A percentile compares a stretch with the other conserved stretches of the same genome.
Conservation (phyloP, 2,329 filamentous ascomycete species). For the Cercospora sesami region DNA sequence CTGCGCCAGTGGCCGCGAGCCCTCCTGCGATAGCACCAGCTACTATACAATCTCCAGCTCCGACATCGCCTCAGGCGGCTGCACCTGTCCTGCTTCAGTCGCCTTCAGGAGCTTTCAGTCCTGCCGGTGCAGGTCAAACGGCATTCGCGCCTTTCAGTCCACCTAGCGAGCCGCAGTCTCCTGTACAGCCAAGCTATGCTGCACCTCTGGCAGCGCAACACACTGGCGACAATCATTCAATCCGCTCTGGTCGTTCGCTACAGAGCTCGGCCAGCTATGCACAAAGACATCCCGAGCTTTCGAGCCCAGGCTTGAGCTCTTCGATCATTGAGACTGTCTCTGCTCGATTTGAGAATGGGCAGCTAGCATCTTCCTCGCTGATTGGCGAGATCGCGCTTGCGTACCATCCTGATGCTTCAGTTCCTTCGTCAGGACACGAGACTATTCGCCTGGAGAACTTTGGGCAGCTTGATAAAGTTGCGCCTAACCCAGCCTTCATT, state of each 20-base stretch:
- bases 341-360: constrained; percentile 74
- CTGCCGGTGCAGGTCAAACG: constrained; percentile 24
- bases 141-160: constrained; percentile 37
- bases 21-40: constrained; percentile 4
- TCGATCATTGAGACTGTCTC: constrained; percentile 93
- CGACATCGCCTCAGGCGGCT: neutral
- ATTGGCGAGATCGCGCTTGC: constrained; percentile 86
- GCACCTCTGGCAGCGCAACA: constrained; percentile 54
- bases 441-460: constrained; percentile 87
- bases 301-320: constrained; percentile 75
- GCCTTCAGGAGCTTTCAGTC: constrained; percentile 26
- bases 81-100: constrained; percentile 22
- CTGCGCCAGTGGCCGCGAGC: neutral
- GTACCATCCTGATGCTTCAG: constrained; percentile 60
- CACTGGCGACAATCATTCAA: constrained; percentile 78
- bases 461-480: constrained; percentile 81
- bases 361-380: constrained; percentile 69
- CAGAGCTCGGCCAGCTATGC: constrained; percentile 59
- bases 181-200: constrained; percentile 35
- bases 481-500: constrained; percentile 89
- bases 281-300: constrained; percentile 76
- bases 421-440: constrained; percentile 44
- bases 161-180: constrained; percentile 30
- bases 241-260: constrained; percentile 77
- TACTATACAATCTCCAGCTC: constrained; percentile 13